Base-by-base conservation (phyloP, 306 rosid species). In the Quercus rubra region DNA sequence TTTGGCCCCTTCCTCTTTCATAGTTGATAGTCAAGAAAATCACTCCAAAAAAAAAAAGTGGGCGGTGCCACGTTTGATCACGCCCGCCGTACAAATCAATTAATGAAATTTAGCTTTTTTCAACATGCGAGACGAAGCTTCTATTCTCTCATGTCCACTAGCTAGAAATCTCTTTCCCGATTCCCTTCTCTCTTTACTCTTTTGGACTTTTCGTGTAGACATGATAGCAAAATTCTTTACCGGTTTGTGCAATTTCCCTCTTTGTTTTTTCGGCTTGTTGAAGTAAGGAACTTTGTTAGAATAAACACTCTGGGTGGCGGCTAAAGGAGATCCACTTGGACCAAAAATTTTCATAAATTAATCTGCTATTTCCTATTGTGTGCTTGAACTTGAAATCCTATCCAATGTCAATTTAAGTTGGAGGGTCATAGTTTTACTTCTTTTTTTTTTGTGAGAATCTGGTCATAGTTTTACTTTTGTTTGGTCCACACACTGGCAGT, bases 111-210 rank as follows among this genome's bases (percentile, higher is more conserved):
- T 63, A 30, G 56, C 28, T 18, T 38, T 43, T 54, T 43, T 28
- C 69, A 27, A 6, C 72, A 13, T 31, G 70, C 21, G 21, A n/a
- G 4, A 38, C 5, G 86, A 74, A 76, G 74, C 61, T 78, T 83
- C 83, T 74, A 1, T 27, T 69, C 64, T 69, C 31, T n/a, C 21
- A 58, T 10, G 64, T 75, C 69, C 54, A 1, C 69, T n/a, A 15
- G 66, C 23, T 57, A 10, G 64, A 4, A 6, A 2, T 21, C 33
- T 23, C 18, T 23, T 23, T 23, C 17, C 66, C 66, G 61, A 59
- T 59, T n/a, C 31, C 31, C 17, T 3, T 20, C 64, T 21, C 64
- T n/a, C 30, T 59, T 11, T 56, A 56, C 31, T 59, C 66, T 59
- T 59, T 23, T 59, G 31, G 5, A 23, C 66, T 59, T 59, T 59